A percentile compares a stretch with the other conserved stretches of the same genome.
Evolutionary conservation across 2,329 filamentous ascomycete genomes (phyloP).

Genomic region (Stachybotrys chlorohalonatus): DNA sequence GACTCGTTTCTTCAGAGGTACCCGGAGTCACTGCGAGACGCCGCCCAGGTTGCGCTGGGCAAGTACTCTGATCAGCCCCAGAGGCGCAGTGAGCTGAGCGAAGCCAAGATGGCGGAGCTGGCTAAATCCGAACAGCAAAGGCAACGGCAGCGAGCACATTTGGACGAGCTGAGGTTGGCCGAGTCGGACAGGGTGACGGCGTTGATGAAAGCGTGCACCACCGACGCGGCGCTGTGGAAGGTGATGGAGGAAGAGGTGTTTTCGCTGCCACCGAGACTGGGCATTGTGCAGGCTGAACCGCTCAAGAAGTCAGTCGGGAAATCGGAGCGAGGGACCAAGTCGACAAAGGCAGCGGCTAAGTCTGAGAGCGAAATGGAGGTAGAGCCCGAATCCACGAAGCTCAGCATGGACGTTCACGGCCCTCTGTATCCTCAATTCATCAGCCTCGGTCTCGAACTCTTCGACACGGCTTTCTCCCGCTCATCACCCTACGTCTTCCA

Average conservation of each 20-base stretch:
- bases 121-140: slow-evolving; percentile 4
- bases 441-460: slow-evolving; percentile 43
- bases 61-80: slow-evolving; percentile 24
- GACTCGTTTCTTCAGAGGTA: slow-evolving; percentile 27
- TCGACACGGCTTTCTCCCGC: slow-evolving; percentile 47
- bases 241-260: slow-evolving; percentile 61
- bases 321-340: neutral
- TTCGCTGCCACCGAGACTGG: slow-evolving; percentile 44
- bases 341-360: slow-evolving; percentile 1
- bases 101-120: slow-evolving; percentile 18
- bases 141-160: slow-evolving; percentile 16
- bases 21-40: slow-evolving; percentile 27
- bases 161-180: slow-evolving; percentile 27
- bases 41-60: slow-evolving; percentile 28
- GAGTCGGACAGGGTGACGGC: slow-evolving; percentile 44
- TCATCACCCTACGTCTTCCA: slow-evolving; percentile 51
- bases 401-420: slow-evolving; percentile 48
- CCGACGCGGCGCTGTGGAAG: slow-evolving; percentile 59
- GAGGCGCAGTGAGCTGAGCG: neutral
- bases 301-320: slow-evolving; percentile 6
- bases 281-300: slow-evolving; percentile 29
- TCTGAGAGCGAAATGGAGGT: slow-evolving; percentile 5
- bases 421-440: slow-evolving; percentile 57
- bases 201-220: slow-evolving; percentile 43
- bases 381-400: slow-evolving; percentile 7